phyloP scores from a whole-genome alignment of 768 basidiomycete species.

The Mycena belliarum region DNA sequence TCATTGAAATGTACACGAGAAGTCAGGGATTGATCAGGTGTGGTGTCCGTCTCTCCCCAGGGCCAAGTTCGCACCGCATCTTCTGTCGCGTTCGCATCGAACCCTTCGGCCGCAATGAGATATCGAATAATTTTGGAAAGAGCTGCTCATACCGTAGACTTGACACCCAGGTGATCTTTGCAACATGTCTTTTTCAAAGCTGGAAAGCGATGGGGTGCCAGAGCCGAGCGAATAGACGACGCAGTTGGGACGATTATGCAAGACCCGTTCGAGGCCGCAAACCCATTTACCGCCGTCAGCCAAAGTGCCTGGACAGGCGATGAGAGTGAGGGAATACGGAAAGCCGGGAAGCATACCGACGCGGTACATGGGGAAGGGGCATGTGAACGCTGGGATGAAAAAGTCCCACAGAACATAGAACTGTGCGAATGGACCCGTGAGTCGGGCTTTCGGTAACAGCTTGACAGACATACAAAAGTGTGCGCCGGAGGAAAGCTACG shows the following conservation, averaged over 20 bases:
- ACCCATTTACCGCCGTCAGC: constrained; percentile 39
- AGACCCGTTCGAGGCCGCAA: constrained; percentile 47
- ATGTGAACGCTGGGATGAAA: constrained; percentile 31
- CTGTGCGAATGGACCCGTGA: not conserved
- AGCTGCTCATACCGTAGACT: constrained; percentile 23
- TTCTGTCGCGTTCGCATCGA: constrained; percentile 11
- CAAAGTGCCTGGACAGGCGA: constrained; percentile 2
- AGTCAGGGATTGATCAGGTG: constrained; percentile 24
- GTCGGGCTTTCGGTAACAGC: not conserved
- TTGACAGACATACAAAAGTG: not conserved
- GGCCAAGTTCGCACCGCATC: not conserved
- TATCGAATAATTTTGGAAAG: not conserved
- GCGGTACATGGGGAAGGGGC: constrained; percentile 30
- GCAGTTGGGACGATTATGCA: constrained; percentile 37
- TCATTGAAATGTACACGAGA: constrained; percentile 44
- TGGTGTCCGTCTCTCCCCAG: constrained; percentile 28
- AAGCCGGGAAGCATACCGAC: constrained; percentile 14
- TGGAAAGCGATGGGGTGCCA: constrained; percentile 37
- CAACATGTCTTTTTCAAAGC: constrained; percentile 46
- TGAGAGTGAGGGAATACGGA: not conserved
- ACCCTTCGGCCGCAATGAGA: constrained; percentile 1
- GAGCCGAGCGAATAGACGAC: constrained; percentile 48
- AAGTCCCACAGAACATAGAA: constrained; percentile 29
- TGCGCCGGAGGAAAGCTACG: constrained; percentile 8
- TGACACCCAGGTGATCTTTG: constrained; percentile 33